Percentiles rank a stretch among this genome's conserved stretches.
Conservation (phyloP, 371 early-diverging fungal species). For the Apophysomyces elegans region DNA sequence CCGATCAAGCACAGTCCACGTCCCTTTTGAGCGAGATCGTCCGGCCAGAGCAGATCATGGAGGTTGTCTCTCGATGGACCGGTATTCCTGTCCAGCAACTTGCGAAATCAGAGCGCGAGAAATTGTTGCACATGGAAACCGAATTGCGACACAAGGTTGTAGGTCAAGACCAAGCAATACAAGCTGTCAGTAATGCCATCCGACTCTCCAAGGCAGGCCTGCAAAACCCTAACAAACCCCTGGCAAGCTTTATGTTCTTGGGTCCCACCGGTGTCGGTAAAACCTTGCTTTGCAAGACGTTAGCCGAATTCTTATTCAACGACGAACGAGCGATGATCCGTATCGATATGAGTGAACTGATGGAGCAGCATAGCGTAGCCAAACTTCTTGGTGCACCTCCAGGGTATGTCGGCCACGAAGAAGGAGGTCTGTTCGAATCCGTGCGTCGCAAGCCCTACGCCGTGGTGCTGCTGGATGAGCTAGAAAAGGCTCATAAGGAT, state of each 20-base stretch:
- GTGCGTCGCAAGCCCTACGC: slow-evolving; percentile 89
- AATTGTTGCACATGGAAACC: slow-evolving; percentile 81
- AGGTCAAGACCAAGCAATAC: slow-evolving; percentile 87
- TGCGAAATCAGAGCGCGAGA: slow-evolving; percentile 80
- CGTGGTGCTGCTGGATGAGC: slow-evolving; percentile 90
- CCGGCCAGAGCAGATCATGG: slow-evolving; percentile 84
- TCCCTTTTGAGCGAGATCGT: slow-evolving; percentile 80
- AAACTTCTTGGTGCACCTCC: slow-evolving; percentile 93
- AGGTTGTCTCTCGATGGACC: slow-evolving; percentile 87
- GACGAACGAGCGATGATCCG: slow-evolving; percentile 84
- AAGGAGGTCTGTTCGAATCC: slow-evolving; percentile 90
- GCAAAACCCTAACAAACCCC: slow-evolving; percentile 77
- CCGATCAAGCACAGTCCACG: slow-evolving; percentile 34
- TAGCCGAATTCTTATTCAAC: slow-evolving; percentile 89
- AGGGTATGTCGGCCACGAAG: slow-evolving; percentile 86
- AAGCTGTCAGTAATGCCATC: slow-evolving; percentile 77
- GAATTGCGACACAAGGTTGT: slow-evolving; percentile 75
- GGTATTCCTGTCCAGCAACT: slow-evolving; percentile 87
- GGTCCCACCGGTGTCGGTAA: slow-evolving; percentile 95
- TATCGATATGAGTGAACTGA: slow-evolving; percentile 94
- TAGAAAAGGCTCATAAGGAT: slow-evolving; percentile 91
- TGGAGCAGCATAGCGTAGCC: slow-evolving; percentile 80
- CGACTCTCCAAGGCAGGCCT: slow-evolving; percentile 83
- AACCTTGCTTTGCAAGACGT: slow-evolving; percentile 82
- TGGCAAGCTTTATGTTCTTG: slow-evolving; percentile 92